Percentiles rank a stretch among this genome's conserved stretches.
These are phyloP conservation scores for Lasiodiplodia citricola DNA, from an alignment of 2,329 filamentous ascomycete species.

Conservation along the genomic window DNA sequence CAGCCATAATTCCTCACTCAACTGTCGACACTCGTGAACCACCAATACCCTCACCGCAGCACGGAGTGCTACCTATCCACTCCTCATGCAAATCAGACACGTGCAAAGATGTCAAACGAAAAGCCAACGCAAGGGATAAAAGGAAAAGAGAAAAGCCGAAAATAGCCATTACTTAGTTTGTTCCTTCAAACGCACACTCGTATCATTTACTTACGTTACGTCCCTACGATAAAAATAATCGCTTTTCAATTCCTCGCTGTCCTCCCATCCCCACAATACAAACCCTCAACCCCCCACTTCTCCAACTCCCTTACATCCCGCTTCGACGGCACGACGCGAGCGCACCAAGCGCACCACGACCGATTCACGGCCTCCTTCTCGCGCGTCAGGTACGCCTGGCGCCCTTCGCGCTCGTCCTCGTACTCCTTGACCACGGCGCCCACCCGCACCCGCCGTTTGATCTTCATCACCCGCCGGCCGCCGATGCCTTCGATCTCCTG, in stretches of 20 bases:
- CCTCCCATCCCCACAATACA: slow-evolving; percentile 17
- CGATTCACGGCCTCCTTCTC: slow-evolving; percentile 72
- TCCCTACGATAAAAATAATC: too few relatives aligned
- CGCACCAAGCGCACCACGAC: slow-evolving; percentile 94
- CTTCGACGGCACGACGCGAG: slow-evolving; percentile 69
- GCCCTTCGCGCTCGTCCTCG: slow-evolving; percentile 60
- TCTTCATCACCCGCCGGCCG: slow-evolving; percentile 83
- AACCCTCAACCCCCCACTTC: neutral
- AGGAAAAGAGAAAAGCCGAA: too few relatives aligned
- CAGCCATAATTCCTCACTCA: too few relatives aligned
- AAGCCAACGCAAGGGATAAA: too few relatives aligned
- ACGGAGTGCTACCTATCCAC: too few relatives aligned
- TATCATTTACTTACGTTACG: too few relatives aligned
- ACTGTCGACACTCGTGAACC: too few relatives aligned
- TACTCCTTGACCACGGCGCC: slow-evolving; percentile 86
- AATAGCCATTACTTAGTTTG: too few relatives aligned
- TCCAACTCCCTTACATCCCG: slow-evolving; percentile 11
- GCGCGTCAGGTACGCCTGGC: slow-evolving; percentile 66
- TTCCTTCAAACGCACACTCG: too few relatives aligned
- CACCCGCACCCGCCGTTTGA: slow-evolving; percentile 80
- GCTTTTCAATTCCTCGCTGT: slow-evolving; percentile 1
- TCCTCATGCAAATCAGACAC: too few relatives aligned
- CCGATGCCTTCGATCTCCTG: slow-evolving; percentile 94
- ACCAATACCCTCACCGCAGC: too few relatives aligned
- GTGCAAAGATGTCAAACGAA: too few relatives aligned